Percentiles rank a stretch among this genome's conserved stretches.
These are phyloP conservation scores for Gyromitra esculenta DNA, from an alignment of 2,329 filamentous ascomycete species.

Conservation along the genomic window DNA sequence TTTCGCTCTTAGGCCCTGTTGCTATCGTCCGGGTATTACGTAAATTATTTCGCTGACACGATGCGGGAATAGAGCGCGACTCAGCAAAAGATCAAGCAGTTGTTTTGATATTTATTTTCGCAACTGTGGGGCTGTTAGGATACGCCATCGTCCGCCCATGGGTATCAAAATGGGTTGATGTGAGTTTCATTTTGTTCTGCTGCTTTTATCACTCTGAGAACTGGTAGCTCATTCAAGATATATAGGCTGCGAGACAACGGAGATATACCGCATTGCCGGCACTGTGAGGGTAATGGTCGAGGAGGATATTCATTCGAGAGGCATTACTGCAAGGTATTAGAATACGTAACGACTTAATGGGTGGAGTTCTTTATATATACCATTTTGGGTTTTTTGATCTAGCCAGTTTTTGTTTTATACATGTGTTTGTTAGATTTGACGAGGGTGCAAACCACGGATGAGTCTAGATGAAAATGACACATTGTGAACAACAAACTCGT, in stretches of 20 bases:
- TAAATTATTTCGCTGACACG: conserved; percentile 30
- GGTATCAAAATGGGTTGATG: conserved; percentile 59
- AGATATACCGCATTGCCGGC: conserved; percentile 34
- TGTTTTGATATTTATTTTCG: conserved; percentile 73
- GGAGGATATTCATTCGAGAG: background rate
- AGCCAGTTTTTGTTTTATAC: background rate
- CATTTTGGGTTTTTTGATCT: conserved; percentile 6
- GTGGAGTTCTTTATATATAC: conserved; percentile 16
- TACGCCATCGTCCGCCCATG: conserved; percentile 71
- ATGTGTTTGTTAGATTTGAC: background rate
- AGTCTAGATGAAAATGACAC: background rate
- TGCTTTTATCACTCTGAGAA: background rate
- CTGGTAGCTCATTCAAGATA: background rate
- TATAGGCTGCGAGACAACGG: conserved; percentile 31
- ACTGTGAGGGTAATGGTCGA: background rate
- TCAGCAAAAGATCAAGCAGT: conserved; percentile 74
- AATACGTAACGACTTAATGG: conserved; percentile 20
- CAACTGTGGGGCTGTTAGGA: conserved; percentile 69
- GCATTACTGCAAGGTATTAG: background rate
- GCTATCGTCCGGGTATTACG: background rate
- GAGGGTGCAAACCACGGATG: background rate
- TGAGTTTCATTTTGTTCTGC: conserved; percentile 1
- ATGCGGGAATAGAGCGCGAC: conserved; percentile 67
- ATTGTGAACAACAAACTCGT: background rate
- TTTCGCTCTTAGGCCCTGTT: too few relatives aligned